Conservation (phyloP, 192 early-diverging fungal genomes). For the Spizellomyces sp. region DNA sequence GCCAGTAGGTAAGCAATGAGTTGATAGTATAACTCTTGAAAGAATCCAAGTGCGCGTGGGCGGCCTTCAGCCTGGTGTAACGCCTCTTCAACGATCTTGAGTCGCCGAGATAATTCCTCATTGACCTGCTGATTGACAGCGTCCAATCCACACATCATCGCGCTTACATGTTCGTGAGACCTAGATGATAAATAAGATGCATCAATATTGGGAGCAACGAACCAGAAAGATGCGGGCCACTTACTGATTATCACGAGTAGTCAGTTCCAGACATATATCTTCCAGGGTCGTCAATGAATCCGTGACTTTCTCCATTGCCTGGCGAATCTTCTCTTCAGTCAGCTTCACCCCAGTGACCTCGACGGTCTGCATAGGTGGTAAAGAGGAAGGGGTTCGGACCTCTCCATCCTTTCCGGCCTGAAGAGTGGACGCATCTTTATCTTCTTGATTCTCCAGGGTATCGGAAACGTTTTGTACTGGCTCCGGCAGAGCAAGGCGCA, state of each 20-base stretch:
- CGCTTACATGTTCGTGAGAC: constrained; percentile 13
- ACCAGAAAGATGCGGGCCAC: neutral
- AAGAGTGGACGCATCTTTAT: no score
- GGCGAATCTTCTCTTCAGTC: neutral
- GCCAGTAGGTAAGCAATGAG: constrained; percentile 20
- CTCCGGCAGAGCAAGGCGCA: no score
- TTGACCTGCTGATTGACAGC: constrained; percentile 17
- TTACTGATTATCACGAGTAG: neutral
- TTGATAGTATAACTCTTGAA: constrained; percentile 24
- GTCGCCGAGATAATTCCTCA: constrained; percentile 11
- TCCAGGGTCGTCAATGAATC: neutral
- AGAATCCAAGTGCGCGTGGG: constrained; percentile 9
- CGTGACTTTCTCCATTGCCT: neutral
- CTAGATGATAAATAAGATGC: neutral
- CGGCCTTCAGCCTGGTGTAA: constrained; percentile 13
- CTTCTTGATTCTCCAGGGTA: no score
- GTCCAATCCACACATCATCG: constrained; percentile 17
- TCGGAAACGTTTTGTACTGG: no score
- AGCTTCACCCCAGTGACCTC: neutral
- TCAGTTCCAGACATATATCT: constrained; percentile 1
- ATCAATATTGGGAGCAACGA: neutral
- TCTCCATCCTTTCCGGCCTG: no score
- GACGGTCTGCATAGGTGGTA: no score
- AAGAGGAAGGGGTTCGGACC: no score
- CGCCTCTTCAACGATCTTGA: constrained; percentile 25